Base-by-base conservation (phyloP, 371 early-diverging fungal genomes). In the Dinochytrium kinnereticum region DNA sequence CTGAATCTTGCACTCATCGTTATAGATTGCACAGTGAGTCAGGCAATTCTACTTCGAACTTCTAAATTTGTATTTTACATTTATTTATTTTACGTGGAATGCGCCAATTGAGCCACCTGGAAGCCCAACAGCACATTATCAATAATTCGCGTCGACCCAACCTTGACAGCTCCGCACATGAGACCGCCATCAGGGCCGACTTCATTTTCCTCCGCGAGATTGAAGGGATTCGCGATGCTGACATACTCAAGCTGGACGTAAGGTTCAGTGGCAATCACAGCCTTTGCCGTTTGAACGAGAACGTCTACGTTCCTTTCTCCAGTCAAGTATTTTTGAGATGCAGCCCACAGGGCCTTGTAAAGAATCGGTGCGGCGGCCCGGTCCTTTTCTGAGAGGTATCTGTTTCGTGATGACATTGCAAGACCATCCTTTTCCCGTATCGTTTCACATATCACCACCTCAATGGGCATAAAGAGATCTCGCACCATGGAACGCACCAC, bases 71-170 rank as follows among this genome's bases (percentile, higher is more conserved):
- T n/a, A n/a, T n/a, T n/a, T n/a, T n/a, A n/a, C n/a, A n/a, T n/a
- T n/a, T n/a, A n/a, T n/a, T n/a, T n/a, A n/a, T n/a, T n/a, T n/a
- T n/a, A n/a, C n/a, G 57, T 55, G 57, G 57, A 26, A 5, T 24
- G n/a, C 26, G 10, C 26, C 55, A 53, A 26, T 53, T 53, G 13
- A 5, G 10, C n/a, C n/a, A 53, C 70, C 13, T 59, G 71, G 61
- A 78, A 55, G 0, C 92, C 88, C 3, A 94, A 70, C 33, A 95
- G 79, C 7, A 95, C 71, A 80, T 98, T 98, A 80, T 98, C 98
- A 66, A 98, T 97, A 38, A 98, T 82, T 36, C 98, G 84, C 7
- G 98, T 95, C n/a, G 82, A 88, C 40, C 96, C 96, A 49, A 97
- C 89, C 71, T 85, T 88, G 31, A 97, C 89, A 10, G 98, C 98